Base-by-base conservation (phyloP, 2,329 filamentous ascomycete genomes). In the Aureobasidium pullulans region DNA sequence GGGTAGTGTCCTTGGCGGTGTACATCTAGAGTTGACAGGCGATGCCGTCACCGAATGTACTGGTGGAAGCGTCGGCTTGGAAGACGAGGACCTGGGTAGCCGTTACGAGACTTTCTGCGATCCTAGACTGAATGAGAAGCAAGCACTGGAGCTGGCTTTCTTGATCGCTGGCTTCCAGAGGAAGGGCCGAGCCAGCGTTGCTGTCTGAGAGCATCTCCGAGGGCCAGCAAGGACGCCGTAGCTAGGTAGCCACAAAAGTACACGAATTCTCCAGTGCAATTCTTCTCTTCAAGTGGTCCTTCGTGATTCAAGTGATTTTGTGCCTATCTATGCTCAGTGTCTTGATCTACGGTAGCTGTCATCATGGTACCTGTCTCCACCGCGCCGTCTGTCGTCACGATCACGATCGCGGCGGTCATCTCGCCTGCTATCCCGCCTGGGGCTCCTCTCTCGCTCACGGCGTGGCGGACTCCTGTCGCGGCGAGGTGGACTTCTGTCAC, bases 101-200 rank as follows among this genome's bases (percentile, higher is more conserved):
- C 92, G 96, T 68, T 99, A 99, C 75, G 96, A 91, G 5, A 96
- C 88, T 39, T 97, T 93, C 78, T 99, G 94, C 72, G 94, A 99
- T 72, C 94, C 94, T 5, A 78, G 94, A 28, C 77, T 99, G 65
- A 99, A 99, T 70, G 94, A 97, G 81, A 96, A 97, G 77, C 94
- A 99, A 78, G 92, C 94, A 0, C 80, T 99, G 13, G 94, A 99
- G 77, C 75, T 97, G 71, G 92, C 94, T 0, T 99, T 99, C 73
- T 75, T 97, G 68, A 87, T 99, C 49, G 94, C 94, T 0, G 90
- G 90, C 5, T 69, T 67, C 62, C 69, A 70, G 62, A 64, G 67
- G 36, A 64, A 66, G n/a, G 60, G 60, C 10, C 34, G 48, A 42
- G 3, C 37, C 34, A 54, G 57, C n/a, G 42, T 53, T 34, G 48